Conservation (phyloP, 1,284 basidiomycete genomes). For the Leccinum huronense region DNA sequence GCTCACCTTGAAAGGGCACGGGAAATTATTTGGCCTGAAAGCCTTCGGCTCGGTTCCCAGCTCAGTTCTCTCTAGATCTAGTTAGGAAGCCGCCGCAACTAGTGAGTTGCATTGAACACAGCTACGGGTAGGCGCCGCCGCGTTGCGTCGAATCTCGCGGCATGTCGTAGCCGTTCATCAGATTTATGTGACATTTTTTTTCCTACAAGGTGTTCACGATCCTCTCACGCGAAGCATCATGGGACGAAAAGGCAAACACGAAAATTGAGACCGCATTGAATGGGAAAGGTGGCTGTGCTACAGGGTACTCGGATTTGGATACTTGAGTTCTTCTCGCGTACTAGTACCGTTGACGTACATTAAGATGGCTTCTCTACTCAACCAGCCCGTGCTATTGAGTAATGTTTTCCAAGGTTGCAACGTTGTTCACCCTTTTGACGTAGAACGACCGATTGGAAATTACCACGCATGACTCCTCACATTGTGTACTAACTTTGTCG, state of each 20-base stretch:
- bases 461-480: neutral
- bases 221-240: conserved; percentile 11
- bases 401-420: neutral
- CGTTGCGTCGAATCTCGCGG: neutral
- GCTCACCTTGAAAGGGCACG: neutral
- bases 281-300: neutral
- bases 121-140: neutral
- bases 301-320: conserved; percentile 2
- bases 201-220: neutral
- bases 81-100: neutral
- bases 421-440: neutral
- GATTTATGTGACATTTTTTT: neutral
- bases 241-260: neutral
- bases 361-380: neutral
- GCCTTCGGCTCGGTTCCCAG: neutral
- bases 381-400: neutral
- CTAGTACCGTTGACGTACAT: neutral
- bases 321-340: neutral
- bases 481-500: neutral
- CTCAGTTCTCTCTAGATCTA: neutral
- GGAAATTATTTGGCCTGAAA: neutral
- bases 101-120: neutral
- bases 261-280: neutral
- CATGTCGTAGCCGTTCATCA: neutral
- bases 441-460: neutral